Conservation (phyloP, 345 rosid genomes). For the Salix suchowensis region DNA sequence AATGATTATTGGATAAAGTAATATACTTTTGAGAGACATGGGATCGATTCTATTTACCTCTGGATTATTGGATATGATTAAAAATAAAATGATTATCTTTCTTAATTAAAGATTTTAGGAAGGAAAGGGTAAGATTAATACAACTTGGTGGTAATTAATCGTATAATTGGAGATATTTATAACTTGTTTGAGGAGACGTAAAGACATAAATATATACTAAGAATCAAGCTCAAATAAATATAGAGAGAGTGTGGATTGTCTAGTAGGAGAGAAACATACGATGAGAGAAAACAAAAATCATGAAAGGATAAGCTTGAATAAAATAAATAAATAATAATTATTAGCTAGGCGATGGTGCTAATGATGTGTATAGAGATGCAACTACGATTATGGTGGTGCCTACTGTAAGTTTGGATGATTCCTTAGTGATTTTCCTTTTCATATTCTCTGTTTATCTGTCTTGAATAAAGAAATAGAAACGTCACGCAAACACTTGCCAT, state of each 20-base stretch:
- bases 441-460: slow-evolving; percentile 17
- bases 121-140: no score
- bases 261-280: background rate
- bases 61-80: no score
- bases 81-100: no score
- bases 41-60: no score
- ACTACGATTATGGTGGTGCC: slow-evolving; percentile 23
- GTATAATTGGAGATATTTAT: no score
- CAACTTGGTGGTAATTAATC: no score
- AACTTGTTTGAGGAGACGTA: background rate
- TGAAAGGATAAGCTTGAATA: background rate
- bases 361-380: slow-evolving; percentile 23
- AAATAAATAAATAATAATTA: background rate
- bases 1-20: no score
- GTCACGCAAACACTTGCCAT: slow-evolving; percentile 38
- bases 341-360: slow-evolving; percentile 13
- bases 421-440: slow-evolving; percentile 38
- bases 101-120: no score
- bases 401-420: slow-evolving; percentile 28
- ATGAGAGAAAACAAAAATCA: background rate
- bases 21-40: no score
- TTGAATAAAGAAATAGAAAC: slow-evolving; percentile 23
- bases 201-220: background rate
- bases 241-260: slow-evolving; percentile 10
- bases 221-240: background rate